Base-by-base conservation (phyloP, 257 asterid species). In the Fraxinus cuspidata region DNA sequence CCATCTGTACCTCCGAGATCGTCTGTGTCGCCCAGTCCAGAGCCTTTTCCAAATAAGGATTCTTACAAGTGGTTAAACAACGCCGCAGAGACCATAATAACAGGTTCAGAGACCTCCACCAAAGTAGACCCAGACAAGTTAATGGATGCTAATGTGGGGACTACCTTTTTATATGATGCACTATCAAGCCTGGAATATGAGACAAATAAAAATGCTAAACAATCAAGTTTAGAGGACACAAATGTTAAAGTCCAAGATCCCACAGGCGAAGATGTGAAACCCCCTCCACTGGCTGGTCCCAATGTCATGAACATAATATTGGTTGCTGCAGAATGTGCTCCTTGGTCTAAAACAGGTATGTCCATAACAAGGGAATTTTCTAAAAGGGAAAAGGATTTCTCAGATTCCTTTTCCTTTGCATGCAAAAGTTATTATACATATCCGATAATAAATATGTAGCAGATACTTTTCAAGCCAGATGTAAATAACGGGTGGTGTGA, bases 291-390 rank as follows among this genome's bases (percentile, higher is more conserved):
- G 75, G 99, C 98, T 7, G 99, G 98, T 71, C 74, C 83, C 71
- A 89, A 93, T 72, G 98, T 89, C 28, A 93, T 95, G 99, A 96
- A 96, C 83, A 53, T 96, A 63, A 88, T 96, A 74, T 71, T 96
- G 84, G 94, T 92, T 79, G 89, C 98, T 79, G 84, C 90, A 34
- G 99, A 93, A 82, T 96, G 99, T 83, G 91, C 99, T 77, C 99
- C 99, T 56, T 96, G 97, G 96, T 78, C 83, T 73, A 96, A 96
- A 87, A 92, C 99, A 88, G 99, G 99, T 96, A 86, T 77, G 49
- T 34, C 49, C 56, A 19, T 72, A 31, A 71, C 51, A 67, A 40
- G 58, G 77, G 65, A 75, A 18, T 35, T 70, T 29, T 65, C 60
- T 51, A 4, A 15, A 51, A 51, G 23, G 60, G 78, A 37, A 37